These are phyloP conservation scores for Silene uniflora DNA, from an alignment of 148 eudicot genomes.

Conservation along the genomic window DNA sequence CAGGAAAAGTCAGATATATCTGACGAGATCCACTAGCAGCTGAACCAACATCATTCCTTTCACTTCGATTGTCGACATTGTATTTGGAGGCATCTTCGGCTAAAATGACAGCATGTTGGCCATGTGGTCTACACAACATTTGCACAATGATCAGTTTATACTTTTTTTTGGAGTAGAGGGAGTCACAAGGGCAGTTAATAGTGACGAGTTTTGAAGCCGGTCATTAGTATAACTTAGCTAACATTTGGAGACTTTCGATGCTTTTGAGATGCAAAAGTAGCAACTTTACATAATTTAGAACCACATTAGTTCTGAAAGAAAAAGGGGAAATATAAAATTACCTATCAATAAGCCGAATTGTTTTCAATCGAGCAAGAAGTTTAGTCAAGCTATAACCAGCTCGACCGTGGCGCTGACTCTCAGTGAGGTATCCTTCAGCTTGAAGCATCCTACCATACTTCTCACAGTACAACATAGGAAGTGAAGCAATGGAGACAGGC, in stretches of 20 bases:
- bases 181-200: too few relatives aligned
- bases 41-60: conserved; percentile 54
- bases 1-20: conserved; percentile 63
- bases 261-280: background rate
- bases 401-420: conserved; percentile 66
- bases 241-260: background rate
- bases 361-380: conserved; percentile 53
- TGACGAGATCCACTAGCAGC: conserved; percentile 53
- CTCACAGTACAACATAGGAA: conserved; percentile 48
- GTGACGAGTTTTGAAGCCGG: too few relatives aligned
- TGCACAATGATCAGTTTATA: background rate
- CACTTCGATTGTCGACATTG: conserved; percentile 34
- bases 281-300: too few relatives aligned
- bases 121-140: conserved; percentile 49
- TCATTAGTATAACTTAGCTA: too few relatives aligned
- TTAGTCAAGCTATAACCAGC: conserved; percentile 66
- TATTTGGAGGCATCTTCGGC: conserved; percentile 55
- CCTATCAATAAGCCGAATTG: conserved; percentile 50
- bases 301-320: too few relatives aligned
- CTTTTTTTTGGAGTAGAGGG: too few relatives aligned
- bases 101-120: conserved; percentile 53
- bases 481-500: conserved; percentile 51
- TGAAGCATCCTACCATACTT: conserved; percentile 50
- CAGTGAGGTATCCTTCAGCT: conserved; percentile 66
- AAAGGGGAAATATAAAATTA: background rate